Percentiles rank a stretch among this genome's conserved stretches.
phyloP scores from a whole-genome alignment of 2,329 filamentous ascomycete species.

The Ceratocystis ficicola region DNA sequence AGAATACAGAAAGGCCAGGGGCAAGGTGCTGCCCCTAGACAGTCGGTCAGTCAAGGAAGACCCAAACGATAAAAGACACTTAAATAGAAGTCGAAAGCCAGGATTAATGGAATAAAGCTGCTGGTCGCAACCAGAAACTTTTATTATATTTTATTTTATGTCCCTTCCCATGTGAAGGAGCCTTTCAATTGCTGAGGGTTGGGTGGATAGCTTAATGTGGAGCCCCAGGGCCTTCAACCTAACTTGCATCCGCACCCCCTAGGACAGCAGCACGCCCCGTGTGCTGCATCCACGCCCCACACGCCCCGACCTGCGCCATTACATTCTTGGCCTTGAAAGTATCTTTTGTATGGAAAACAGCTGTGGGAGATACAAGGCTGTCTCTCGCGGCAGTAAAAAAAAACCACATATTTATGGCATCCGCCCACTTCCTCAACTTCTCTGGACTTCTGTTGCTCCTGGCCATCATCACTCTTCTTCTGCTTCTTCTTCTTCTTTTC shows the following conservation, averaged over 20 bases:
- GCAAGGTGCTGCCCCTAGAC: neutral
- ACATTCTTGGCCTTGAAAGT: neutral
- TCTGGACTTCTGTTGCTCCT: neutral
- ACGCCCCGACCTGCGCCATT: neutral
- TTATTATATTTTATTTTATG: neutral
- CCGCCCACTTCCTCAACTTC: conserved; percentile 8
- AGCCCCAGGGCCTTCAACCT: neutral
- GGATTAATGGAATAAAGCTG: neutral
- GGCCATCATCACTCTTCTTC: neutral
- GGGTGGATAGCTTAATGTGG: neutral
- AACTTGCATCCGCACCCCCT: neutral
- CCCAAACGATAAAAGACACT: neutral
- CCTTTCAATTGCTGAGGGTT: neutral
- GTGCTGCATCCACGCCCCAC: neutral
- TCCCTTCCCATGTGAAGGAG: neutral
- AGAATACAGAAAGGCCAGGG: neutral
- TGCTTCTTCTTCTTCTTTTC: neutral
- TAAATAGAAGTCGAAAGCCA: neutral
- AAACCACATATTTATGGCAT: conserved; percentile 19
- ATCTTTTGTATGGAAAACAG: neutral
- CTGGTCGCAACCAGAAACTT: neutral
- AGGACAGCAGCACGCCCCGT: neutral
- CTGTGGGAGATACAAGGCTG: neutral
- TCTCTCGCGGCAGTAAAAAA: conserved; percentile 11
- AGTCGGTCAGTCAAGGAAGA: neutral